These are phyloP conservation scores for Sphagnum magellanicum DNA, from an alignment of 228 moss, liverwort and hornwort genomes.

Conservation along the genomic window DNA sequence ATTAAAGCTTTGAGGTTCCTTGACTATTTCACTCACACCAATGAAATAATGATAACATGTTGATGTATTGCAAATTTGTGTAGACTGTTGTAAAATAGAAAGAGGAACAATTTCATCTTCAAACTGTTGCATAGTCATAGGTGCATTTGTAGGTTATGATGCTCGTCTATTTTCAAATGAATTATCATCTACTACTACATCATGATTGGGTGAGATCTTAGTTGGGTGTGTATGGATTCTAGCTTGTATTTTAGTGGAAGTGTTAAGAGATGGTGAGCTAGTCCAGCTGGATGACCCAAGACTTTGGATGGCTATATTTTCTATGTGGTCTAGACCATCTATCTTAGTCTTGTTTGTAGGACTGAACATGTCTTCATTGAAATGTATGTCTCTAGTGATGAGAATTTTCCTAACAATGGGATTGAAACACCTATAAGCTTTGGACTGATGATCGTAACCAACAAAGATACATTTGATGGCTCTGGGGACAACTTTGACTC, in stretches of 20 bases:
- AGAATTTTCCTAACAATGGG: background rate
- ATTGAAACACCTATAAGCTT: background rate
- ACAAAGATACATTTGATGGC: background rate
- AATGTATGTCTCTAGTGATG: background rate
- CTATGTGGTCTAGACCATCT: background rate
- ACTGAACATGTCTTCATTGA: background rate
- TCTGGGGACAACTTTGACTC: no score
- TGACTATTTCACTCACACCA: no score
- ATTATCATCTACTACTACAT: no score
- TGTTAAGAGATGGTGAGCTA: background rate
- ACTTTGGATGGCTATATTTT: background rate
- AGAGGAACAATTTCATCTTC: background rate
- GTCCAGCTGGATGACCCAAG: background rate
- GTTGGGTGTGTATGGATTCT: background rate
- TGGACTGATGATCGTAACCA: background rate
- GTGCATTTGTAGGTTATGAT: background rate
- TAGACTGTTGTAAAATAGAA: background rate
- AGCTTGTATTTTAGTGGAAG: background rate
- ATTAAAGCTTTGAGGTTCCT: background rate
- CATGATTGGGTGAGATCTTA: no score
- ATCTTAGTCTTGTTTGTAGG: no score
- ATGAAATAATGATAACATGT: no score
- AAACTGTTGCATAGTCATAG: background rate
- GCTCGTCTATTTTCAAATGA: background rate
- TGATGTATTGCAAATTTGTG: background rate